Evolutionary conservation across 371 early-diverging fungal species (phyloP), one percentile per base, ranked within the genome.

Genomic region (Rhizopus stolonifer): DNA sequence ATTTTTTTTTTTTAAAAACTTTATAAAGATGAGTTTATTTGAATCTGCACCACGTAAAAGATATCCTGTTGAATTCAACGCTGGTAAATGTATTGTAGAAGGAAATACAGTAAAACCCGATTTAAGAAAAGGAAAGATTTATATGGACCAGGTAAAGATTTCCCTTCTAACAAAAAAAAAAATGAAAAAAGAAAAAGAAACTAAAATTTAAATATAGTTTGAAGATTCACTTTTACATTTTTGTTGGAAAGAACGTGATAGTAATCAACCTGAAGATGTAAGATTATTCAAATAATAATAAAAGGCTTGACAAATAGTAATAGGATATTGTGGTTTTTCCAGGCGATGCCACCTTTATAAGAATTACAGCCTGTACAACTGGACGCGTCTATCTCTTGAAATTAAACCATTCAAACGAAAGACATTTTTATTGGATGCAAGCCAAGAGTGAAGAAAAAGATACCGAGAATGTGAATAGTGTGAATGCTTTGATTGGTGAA

Each of bases 341-440:
- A 15, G 89, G 82, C 15, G 92, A 92, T 52, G 89, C 89, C 18
- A 82, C 81, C 38, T 71, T 90, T 25, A 63, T 73, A 8, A 68
- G 65, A 26, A 88, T 91, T 4, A 49, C 61, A 33, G 77, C 90
- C 63, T 84, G 84, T 50, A 79, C 91, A 9, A 80, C 79, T 22
- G 92, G 84, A 10, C 88, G 92, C 45, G 91, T 90, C 0, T 82
- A 83, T 56, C 58, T 88, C 21, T 69, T 92, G 22, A 77, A 80
- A 57, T 91, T 88, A 71, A 83, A 83, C 65, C 83, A 87, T 0
- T 88, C 89, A 2, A 67, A 77, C 46, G 83, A 84, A 64, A 80
- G 79, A 17, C 66, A 81, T 49, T 91, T 92, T 65, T 90, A 88
- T 52, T 92, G 93, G 93, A 82, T 90, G 76, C 93, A 92, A 61